These are phyloP conservation scores for Colletotrichum cuscutae DNA, from an alignment of 2,329 filamentous ascomycete species.

Conservation along the genomic window DNA sequence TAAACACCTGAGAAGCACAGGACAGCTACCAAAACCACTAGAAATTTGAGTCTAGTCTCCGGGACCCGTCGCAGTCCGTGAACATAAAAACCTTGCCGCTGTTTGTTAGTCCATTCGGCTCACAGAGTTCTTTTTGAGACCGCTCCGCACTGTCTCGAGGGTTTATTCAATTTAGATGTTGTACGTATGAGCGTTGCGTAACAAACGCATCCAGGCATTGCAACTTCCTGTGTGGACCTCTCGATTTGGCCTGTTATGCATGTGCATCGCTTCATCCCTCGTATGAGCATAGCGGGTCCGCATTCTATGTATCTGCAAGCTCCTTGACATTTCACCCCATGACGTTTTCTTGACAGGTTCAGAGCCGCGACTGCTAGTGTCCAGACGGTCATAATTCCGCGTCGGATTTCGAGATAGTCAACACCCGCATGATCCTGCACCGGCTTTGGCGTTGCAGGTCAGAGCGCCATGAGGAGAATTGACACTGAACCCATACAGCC, in stretches of 20 bases:
- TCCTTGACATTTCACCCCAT: neutral
- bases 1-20: neutral
- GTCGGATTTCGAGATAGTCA: neutral
- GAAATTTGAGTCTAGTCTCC: no score
- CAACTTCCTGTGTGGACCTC: neutral
- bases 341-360: neutral
- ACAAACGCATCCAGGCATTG: no score
- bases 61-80: no score
- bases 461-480: neutral
- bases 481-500: neutral
- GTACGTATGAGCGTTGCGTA: neutral
- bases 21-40: neutral
- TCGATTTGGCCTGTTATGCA: neutral
- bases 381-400: neutral
- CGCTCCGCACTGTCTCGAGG: no score
- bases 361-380: neutral
- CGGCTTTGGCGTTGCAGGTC: neutral
- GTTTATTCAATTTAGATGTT: no score
- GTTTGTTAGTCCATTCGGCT: no score
- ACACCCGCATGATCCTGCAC: no score
- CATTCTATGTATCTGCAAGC: neutral
- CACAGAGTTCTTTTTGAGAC: no score
- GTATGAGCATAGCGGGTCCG: neutral
- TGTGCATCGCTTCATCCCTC: neutral
- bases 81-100: no score